Evolutionary conservation across 169 alveolate genomes (phyloP), one percentile per base, ranked within the genome.

Genomic region (Miamiensis avidus): DNA sequence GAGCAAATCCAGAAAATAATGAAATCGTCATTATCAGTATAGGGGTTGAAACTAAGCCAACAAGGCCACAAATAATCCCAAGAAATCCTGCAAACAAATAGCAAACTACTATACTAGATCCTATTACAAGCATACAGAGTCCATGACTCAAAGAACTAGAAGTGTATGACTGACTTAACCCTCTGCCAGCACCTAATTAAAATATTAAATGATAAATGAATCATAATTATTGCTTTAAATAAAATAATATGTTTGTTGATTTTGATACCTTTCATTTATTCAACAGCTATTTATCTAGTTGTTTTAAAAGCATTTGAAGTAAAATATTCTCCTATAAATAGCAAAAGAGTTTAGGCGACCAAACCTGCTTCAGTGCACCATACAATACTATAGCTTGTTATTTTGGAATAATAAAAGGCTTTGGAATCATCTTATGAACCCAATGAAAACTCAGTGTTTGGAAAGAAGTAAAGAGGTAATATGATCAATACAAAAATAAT

Each of bases 21-120:
- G 34, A 49, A n/a, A 79, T 72, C n/a, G 76, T 49, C 33, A 79
- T 49, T 49, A 79, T 20, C 0, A 34, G 64, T 31, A 79, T 34
- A 29, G 84, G 84, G 1, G 77, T 34, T 49, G 76, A 49, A 79
- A 79, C 64, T 64, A 79, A 65, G 15, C 84, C 84, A 34, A 33
- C 25, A 49, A 65, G 27, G 15, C 76, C 74, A 30, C 76, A 49
- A 16, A 76, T 76, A 65, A 79, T 65, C 29, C 84, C 84, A 29
- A 79, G 65, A 26, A 79, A 32, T 34, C 84, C 84, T 34, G 34
- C 65, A 0, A 79, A 27, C 15, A 79, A 28, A n/a, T 79, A 49
- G n/a, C 84, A 69, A 34, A 79, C 11, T 33, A 79, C 29, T 28
- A 34, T 49, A 15, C 64, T 65, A 28, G 64, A 49, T 29, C 84